A percentile compares a stretch with the other conserved stretches of the same genome.
These are phyloP conservation scores for Hansenula sp. DNA, from an alignment of 1,139 yeast genomes.

Conservation along the genomic window DNA sequence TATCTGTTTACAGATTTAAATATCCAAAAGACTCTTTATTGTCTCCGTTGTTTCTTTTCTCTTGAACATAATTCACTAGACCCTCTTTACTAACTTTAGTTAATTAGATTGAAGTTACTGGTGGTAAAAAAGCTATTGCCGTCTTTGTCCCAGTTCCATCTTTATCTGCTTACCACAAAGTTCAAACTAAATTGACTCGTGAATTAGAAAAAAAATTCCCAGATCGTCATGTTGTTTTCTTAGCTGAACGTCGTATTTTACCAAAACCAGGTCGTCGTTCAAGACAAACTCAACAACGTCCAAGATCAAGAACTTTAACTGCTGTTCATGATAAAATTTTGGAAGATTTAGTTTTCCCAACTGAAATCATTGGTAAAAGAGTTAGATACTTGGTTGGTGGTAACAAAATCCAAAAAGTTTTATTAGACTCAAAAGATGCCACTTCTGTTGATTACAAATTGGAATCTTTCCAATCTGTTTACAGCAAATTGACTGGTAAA, in stretches of 20 bases:
- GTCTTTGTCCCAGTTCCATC: slow-evolving; percentile 98
- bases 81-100: slow-evolving; percentile 14
- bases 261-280: slow-evolving; percentile 93
- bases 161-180: slow-evolving; percentile 91
- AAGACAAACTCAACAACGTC: slow-evolving; percentile 97
- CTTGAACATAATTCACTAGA: too few relatives aligned
- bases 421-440: slow-evolving; percentile 97
- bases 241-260: slow-evolving; percentile 99
- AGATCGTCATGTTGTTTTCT: slow-evolving; percentile 98
- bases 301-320: slow-evolving; percentile 98
- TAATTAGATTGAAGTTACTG: slow-evolving; percentile 78
- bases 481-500: slow-evolving; percentile 98
- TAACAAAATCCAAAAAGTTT: slow-evolving; percentile 96
- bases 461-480: slow-evolving; percentile 98
- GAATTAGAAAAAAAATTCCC: slow-evolving; percentile 99
- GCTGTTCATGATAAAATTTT: slow-evolving; percentile 98
- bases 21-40: too few relatives aligned
- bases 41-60: too few relatives aligned
- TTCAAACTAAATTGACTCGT: slow-evolving; percentile 96
- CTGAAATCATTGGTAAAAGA: slow-evolving; percentile 99
- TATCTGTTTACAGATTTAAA: too few relatives aligned
- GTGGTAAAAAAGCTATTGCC: slow-evolving; percentile 99
- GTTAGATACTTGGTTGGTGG: slow-evolving; percentile 99
- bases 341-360: slow-evolving; percentile 99
- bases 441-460: slow-evolving; percentile 97